Evolutionary conservation across 495 filamentous ascomycete genomes (phyloP).

Genomic region (Podospora pseudopauciseta): DNA sequence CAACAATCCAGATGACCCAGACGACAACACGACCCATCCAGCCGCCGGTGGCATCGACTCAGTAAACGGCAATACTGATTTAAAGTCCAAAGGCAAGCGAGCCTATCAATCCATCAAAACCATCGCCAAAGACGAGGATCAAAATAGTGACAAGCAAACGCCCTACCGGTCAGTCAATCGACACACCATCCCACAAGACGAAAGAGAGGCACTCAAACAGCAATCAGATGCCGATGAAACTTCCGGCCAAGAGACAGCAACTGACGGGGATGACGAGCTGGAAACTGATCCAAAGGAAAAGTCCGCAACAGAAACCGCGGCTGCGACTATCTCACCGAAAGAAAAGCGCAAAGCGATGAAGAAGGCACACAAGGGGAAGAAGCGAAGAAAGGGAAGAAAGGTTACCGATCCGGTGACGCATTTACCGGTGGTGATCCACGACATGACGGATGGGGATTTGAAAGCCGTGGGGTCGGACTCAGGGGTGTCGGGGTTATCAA

Average conservation of each 20-base stretch:
- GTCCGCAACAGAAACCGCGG: constrained; percentile 52
- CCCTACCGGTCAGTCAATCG: constrained; percentile 10
- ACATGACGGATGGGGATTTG: constrained; percentile 59
- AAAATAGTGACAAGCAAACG: constrained; percentile 40
- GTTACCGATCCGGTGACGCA: constrained; percentile 75
- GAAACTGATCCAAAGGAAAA: constrained; percentile 27
- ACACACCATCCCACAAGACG: constrained; percentile 39
- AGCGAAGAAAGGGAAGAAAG: constrained; percentile 53
- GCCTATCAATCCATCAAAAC: constrained; percentile 40
- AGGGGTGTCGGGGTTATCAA: constrained; percentile 24
- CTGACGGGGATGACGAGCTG: constrained; percentile 18
- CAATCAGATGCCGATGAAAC: not conserved
- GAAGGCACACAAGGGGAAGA: constrained; percentile 31
- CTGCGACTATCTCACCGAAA: constrained; percentile 49
- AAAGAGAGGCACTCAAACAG: not conserved
- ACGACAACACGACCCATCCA: not conserved
- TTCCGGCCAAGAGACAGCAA: not conserved
- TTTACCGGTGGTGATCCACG: constrained; percentile 60
- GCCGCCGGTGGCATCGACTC: not conserved
- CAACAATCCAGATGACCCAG: not conserved
- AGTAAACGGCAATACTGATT: constrained; percentile 13
- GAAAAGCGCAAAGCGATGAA: constrained; percentile 58
- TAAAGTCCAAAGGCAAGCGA: constrained; percentile 35
- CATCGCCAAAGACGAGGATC: constrained; percentile 35
- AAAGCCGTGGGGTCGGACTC: constrained; percentile 34